phyloP scores from a whole-genome alignment of 805 yeast genomes.

The Starmerella floris region DNA sequence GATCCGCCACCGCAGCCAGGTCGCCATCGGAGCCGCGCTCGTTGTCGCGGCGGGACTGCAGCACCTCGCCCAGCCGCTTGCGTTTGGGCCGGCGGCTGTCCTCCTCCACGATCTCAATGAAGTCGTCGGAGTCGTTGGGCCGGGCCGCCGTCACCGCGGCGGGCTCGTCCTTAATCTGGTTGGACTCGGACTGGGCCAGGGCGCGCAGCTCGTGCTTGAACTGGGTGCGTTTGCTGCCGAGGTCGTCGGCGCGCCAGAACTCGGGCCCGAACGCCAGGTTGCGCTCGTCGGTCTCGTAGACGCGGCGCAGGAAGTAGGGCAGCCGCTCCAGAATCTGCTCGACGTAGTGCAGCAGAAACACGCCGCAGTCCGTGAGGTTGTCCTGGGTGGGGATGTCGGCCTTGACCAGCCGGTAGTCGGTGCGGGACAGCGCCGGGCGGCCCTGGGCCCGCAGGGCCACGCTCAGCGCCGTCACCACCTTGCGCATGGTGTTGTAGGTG shows the following conservation, averaged over 20 bases:
- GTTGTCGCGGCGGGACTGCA: neutral
- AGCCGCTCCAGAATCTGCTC: slow-evolving; percentile 43
- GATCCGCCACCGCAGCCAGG: too few relatives aligned
- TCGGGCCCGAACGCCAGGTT: slow-evolving; percentile 2
- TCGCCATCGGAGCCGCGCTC: too few relatives aligned
- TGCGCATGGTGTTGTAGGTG: slow-evolving; percentile 12
- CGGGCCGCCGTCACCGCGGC: neutral
- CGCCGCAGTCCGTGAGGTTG: slow-evolving; percentile 88
- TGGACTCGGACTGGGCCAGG: neutral
- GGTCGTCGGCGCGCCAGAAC: slow-evolving; percentile 16
- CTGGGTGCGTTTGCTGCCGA: slow-evolving; percentile 11
- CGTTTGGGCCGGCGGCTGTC: neutral
- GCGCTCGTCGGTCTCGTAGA: slow-evolving; percentile 1
- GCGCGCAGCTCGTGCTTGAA: neutral
- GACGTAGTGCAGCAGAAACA: slow-evolving; percentile 70
- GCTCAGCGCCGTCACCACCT: slow-evolving; percentile 10
- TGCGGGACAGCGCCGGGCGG: slow-evolving; percentile 37
- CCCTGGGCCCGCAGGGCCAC: slow-evolving; percentile 3
- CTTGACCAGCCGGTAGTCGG: slow-evolving; percentile 36
- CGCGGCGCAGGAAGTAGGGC: slow-evolving; percentile 28
- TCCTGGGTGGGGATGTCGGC: slow-evolving; percentile 68
- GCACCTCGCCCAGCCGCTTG: neutral
- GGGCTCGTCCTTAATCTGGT: slow-evolving; percentile 2
- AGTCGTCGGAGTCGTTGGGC: slow-evolving; percentile 14
- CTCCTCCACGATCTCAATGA: slow-evolving; percentile 18